Evolutionary conservation across 2,329 filamentous ascomycete species (phyloP), one percentile per base, ranked within the genome.

Genomic region (Cladorrhinum sp.): DNA sequence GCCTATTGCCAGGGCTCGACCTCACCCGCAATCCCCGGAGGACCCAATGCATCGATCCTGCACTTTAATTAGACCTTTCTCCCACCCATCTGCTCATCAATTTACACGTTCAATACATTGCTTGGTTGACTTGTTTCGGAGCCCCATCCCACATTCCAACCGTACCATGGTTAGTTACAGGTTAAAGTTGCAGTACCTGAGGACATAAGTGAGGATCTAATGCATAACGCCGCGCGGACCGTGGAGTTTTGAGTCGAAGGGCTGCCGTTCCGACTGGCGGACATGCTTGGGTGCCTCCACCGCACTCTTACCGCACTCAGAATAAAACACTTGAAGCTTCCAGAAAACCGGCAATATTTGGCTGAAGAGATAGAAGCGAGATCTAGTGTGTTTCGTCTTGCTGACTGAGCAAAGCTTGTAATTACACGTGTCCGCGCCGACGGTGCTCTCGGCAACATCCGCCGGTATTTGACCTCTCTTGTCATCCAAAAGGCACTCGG

Each of bases 301-400:
- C 32, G 50, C 56, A 45, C n/a, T 45, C n/a, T 49, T 29, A 25
- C 38, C 45, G 50, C 56, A 45, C 41, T 45, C n/a, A 48, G 23
- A 20, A 27, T 29, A 45, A 45, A 45, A 18, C 41, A 45, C 16
- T 50, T 55, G 24, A 27, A 50, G 20, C 45, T 24, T 49, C 22
- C 29, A 55, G 53, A 38, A 20, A 18, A 12, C 50, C 27, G 59
- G 32, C 59, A 63, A 61, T 52, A 9, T 55, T 29, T 23, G 50
- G 22, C 36, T 24, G 41, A 25, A 55, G 51, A 58, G 57, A 62
- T 60, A 50, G 55, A 62, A 61, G 59, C 61, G 63, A 63, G 56
- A 62, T 62, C 57, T 50, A 59, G 57, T 52, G 57, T 48, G 38
- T 60, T 63, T 60, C 57, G 58, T 60, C 55, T 41, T 45, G 45